Conservation (phyloP, 2,329 filamentous ascomycete species). For the Colletotrichum acutatum region DNA sequence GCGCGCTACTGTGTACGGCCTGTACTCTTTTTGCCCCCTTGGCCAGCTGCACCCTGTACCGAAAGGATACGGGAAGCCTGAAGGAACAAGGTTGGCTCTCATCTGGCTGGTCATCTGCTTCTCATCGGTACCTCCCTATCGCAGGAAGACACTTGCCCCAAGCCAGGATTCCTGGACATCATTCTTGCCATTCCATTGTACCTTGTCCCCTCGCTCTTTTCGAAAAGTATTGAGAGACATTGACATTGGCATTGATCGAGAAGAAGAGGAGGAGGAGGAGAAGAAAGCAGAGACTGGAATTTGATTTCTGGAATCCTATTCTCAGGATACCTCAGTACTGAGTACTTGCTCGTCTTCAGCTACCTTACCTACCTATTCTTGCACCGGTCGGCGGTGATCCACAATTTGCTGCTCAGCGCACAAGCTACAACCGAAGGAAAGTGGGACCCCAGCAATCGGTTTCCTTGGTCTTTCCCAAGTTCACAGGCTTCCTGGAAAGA, state of each 20-base stretch:
- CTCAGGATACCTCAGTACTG: background rate
- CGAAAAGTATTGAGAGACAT: background rate
- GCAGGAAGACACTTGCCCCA: background rate
- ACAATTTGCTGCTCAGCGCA: background rate
- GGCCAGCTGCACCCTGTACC: conserved; percentile 8
- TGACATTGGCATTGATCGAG: background rate
- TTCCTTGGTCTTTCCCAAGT: conserved; percentile 24
- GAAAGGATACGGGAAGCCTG: background rate
- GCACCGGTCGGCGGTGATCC: background rate
- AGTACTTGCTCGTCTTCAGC: background rate
- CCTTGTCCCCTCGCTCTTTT: background rate
- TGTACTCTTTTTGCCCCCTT: background rate
- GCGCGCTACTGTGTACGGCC: background rate
- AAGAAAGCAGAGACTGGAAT: background rate
- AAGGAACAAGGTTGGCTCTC: conserved; percentile 16
- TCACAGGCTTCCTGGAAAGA: conserved; percentile 24
- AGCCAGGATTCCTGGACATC: background rate
- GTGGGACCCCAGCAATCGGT: conserved; percentile 23
- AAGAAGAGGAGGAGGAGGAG: background rate
- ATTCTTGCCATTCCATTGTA: background rate
- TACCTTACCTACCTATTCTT: too few relatives aligned
- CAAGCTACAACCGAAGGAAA: conserved; percentile 4
- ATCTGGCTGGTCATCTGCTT: conserved; percentile 24
- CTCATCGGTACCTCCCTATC: conserved; percentile 10
- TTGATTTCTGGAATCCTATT: background rate